A percentile compares a stretch with the other conserved stretches of the same genome.
These are phyloP conservation scores for Saussurea involucrata DNA, from an alignment of 129 eudicot genomes.

Conservation along the genomic window DNA sequence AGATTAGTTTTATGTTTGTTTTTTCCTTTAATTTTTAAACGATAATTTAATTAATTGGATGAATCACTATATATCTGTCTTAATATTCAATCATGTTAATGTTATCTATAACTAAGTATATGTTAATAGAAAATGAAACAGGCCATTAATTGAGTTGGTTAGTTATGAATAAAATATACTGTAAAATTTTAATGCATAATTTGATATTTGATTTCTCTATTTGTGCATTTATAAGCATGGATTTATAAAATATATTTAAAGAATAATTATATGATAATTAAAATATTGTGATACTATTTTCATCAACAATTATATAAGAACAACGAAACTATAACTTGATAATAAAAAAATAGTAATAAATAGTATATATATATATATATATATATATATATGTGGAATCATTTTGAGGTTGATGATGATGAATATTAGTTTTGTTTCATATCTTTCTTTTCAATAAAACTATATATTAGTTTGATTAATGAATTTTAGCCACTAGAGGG, in stretches of 20 bases:
- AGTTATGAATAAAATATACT: too few relatives aligned
- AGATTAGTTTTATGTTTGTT: not conserved
- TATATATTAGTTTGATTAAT: not conserved
- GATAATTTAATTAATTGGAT: not conserved
- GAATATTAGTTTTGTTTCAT: not conserved
- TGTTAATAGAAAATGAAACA: not conserved
- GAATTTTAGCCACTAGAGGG: not conserved
- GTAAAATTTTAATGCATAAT: not conserved
- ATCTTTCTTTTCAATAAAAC: not conserved
- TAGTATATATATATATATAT: too few relatives aligned
- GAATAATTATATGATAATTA: not conserved
- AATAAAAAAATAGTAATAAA: too few relatives aligned
- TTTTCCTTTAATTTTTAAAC: not conserved
- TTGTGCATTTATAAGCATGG: not conserved
- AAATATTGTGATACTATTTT: too few relatives aligned
- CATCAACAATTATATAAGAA: not conserved
- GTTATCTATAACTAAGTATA: not conserved
- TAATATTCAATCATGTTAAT: not conserved
- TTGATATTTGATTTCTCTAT: not conserved
- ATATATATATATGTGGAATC: too few relatives aligned
- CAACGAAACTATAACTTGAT: not conserved
- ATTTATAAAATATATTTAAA: too few relatives aligned
- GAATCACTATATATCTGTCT: not conserved
- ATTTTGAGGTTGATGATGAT: not conserved
- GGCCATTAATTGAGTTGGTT: not conserved